These are phyloP conservation scores for Ganoderma boninense DNA, from an alignment of 1,284 basidiomycete species.

Conservation along the genomic window DNA sequence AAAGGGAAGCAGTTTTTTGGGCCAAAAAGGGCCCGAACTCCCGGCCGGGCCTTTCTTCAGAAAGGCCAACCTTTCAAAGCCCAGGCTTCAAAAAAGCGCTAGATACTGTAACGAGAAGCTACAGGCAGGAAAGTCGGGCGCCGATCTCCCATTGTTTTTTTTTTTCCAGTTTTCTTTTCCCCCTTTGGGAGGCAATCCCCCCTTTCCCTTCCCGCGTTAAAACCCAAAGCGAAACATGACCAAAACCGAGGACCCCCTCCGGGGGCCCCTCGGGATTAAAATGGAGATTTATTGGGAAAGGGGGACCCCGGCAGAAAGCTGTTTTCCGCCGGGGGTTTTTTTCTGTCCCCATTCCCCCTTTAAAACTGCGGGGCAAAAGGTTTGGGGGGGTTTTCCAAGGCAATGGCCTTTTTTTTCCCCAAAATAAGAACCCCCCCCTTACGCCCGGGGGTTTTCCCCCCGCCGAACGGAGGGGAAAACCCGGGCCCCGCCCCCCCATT, in stretches of 20 bases:
- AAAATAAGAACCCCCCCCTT: too few relatives aligned
- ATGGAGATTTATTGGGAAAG: slow-evolving; percentile 79
- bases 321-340: slow-evolving; percentile 50
- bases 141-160: slow-evolving; percentile 61
- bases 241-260: slow-evolving; percentile 62
- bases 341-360: too few relatives aligned
- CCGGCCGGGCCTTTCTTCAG: slow-evolving; percentile 25
- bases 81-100: slow-evolving; percentile 7
- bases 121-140: slow-evolving; percentile 24
- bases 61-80: slow-evolving; percentile 30
- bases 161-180: slow-evolving; percentile 53
- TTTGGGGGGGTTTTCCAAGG: too few relatives aligned
- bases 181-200: slow-evolving; percentile 36
- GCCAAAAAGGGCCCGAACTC: slow-evolving; percentile 30
- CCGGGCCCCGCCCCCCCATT: too few relatives aligned
- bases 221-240: slow-evolving; percentile 63
- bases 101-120: background rate
- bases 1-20: slow-evolving; percentile 30
- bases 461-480: too few relatives aligned
- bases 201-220: slow-evolving; percentile 38
- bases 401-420: too few relatives aligned
- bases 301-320: slow-evolving; percentile 63
- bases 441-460: too few relatives aligned
- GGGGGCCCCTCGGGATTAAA: slow-evolving; percentile 68
- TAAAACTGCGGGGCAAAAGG: too few relatives aligned